A percentile compares a stretch with the other conserved stretches of the same genome.
Evolutionary conservation across 2,329 filamentous ascomycete species (phyloP).

Genomic region (Whalleya microplaca): DNA sequence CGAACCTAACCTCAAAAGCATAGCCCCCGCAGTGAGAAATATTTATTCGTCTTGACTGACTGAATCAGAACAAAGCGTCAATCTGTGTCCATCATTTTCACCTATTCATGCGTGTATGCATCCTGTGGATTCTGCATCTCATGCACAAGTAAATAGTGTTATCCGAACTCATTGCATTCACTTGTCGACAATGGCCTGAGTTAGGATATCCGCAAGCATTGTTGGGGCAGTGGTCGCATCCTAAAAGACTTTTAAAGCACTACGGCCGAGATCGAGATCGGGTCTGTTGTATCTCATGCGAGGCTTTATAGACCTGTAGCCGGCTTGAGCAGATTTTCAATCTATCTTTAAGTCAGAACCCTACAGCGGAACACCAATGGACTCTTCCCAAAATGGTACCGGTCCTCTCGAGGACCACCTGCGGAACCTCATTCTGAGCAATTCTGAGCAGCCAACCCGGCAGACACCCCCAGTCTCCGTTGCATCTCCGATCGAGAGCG

Average conservation of each 20-base stretch:
- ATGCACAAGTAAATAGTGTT: background rate
- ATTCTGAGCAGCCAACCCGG: conserved; percentile 39
- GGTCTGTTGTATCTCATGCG: background rate
- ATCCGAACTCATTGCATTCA: background rate
- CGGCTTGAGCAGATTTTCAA: background rate
- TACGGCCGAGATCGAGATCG: background rate
- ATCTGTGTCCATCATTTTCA: background rate
- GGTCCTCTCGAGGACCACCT: conserved; percentile 58
- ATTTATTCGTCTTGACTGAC: background rate
- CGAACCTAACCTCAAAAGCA: background rate
- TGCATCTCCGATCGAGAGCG: conserved; percentile 8
- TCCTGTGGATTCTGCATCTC: background rate
- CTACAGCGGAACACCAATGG: conserved; percentile 28
- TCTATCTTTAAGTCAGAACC: conserved; percentile 1
- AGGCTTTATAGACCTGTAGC: background rate
- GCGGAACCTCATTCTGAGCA: conserved; percentile 62
- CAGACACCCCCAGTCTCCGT: conserved; percentile 25
- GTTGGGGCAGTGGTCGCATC: background rate
- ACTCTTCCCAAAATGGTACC: conserved; percentile 15
- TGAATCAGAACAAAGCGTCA: background rate
- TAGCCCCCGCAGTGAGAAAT: background rate
- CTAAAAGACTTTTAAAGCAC: background rate
- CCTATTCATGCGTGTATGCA: no score
- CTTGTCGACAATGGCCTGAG: background rate
- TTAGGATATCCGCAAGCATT: conserved; percentile 1